A percentile compares a stretch with the other conserved stretches of the same genome.
phyloP scores from a whole-genome alignment of 805 yeast species.

The Lipomyces yamanashiensis region DNA sequence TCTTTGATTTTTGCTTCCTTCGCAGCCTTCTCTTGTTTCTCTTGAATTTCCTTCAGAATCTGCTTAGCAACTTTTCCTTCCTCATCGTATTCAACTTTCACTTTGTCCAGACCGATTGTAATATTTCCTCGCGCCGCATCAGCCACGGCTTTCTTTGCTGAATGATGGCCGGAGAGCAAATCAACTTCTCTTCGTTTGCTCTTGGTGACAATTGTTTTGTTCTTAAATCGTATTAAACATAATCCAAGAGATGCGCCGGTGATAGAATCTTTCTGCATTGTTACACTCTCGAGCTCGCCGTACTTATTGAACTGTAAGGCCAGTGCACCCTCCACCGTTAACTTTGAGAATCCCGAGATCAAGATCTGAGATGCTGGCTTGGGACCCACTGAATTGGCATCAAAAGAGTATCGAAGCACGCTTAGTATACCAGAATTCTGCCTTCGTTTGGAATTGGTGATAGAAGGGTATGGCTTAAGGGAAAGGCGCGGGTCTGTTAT shows the following conservation, averaged over 20 bases:
- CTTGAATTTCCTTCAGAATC: conserved; percentile 22
- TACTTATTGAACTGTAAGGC: conserved; percentile 61
- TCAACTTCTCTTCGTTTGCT: conserved; percentile 13
- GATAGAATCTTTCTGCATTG: conserved; percentile 67
- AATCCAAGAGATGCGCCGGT: conserved; percentile 82
- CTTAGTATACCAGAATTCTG: conserved; percentile 36
- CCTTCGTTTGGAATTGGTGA: conserved; percentile 36
- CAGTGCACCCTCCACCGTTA: conserved; percentile 53
- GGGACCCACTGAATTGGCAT: conserved; percentile 73
- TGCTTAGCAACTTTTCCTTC: conserved; percentile 43
- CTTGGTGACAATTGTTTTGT: conserved; percentile 40
- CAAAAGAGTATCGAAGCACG: conserved; percentile 54
- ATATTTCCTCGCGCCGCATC: conserved; percentile 49
- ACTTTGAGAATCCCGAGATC: conserved; percentile 65
- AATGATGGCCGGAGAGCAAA: conserved; percentile 46
- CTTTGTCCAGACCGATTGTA: conserved; percentile 57
- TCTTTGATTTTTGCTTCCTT: not conserved
- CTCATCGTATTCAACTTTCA: conserved; percentile 44
- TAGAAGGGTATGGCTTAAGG: conserved; percentile 31
- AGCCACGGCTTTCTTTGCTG: conserved; percentile 54
- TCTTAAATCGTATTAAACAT: conserved; percentile 65
- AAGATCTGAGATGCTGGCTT: conserved; percentile 73
- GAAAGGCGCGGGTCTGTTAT: conserved; percentile 33
- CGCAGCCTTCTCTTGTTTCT: conserved; percentile 8
- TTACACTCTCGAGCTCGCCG: conserved; percentile 67